These are phyloP conservation scores for Puccinellia tenuiflora DNA, from an alignment of 176 grass and related monocot species.

Conservation along the genomic window DNA sequence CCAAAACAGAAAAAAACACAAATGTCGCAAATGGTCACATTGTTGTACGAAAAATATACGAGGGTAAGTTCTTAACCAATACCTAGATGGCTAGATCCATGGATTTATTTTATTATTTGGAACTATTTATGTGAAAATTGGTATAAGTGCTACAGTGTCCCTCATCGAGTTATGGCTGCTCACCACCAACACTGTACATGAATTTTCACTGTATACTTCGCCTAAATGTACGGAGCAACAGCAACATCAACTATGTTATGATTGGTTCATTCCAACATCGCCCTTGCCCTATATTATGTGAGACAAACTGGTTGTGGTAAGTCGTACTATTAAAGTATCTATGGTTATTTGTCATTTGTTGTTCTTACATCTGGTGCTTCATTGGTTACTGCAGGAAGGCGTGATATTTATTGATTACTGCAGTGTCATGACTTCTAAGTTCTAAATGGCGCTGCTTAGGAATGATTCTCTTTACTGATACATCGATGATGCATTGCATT, in stretches of 20 bases:
- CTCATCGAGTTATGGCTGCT: too few species aligned
- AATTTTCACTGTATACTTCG: too few species aligned
- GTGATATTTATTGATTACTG: conserved; percentile 25
- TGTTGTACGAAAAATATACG: too few species aligned
- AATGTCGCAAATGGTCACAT: too few species aligned
- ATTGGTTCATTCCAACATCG: conserved; percentile 36
- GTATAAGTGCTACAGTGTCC: too few species aligned
- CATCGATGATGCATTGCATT: too few species aligned
- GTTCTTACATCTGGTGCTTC: background rate
- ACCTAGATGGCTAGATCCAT: too few species aligned
- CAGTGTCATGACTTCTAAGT: conserved; percentile 1
- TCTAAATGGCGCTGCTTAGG: background rate
- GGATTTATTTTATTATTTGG: too few species aligned
- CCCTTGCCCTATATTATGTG: background rate
- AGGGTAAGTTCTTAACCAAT: too few species aligned
- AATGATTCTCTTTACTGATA: background rate
- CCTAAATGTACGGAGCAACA: conserved; percentile 37
- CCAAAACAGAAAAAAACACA: too few species aligned
- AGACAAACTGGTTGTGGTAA: background rate
- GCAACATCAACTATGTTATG: conserved; percentile 32
- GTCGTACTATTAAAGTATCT: background rate
- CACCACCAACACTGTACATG: too few species aligned
- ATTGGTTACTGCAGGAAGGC: background rate
- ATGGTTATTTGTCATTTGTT: background rate
- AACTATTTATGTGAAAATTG: too few species aligned